A percentile compares a stretch with the other conserved stretches of the same genome.
These are phyloP conservation scores for Picea engelmannii DNA, from an alignment of 83 land plant genomes.

Conservation along the genomic window DNA sequence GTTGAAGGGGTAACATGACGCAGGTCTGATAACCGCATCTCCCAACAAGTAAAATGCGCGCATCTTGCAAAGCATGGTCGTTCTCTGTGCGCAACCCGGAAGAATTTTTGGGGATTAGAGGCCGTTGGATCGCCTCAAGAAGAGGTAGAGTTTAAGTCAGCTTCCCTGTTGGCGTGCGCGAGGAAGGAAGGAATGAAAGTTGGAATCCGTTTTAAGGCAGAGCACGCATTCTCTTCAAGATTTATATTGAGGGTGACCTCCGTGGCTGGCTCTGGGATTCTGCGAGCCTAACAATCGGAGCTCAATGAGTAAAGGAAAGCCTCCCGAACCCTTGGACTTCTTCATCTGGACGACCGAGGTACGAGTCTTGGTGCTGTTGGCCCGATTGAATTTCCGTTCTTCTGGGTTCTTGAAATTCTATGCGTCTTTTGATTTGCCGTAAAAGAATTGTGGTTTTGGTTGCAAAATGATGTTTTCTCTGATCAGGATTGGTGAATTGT, in stretches of 20 bases:
- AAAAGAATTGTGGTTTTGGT: background rate
- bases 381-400: background rate
- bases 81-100: background rate
- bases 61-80: background rate
- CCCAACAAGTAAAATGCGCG: background rate
- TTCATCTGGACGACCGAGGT: conserved; percentile 15
- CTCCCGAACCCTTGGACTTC: conserved; percentile 15
- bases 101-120: background rate
- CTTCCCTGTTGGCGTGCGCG: background rate
- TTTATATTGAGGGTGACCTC: background rate
- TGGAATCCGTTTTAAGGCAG: background rate
- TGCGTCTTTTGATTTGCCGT: background rate
- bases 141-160: background rate
- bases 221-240: background rate
- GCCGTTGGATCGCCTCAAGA: background rate
- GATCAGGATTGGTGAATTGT: too few species aligned
- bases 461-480: background rate
- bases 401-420: background rate
- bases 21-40: background rate
- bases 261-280: background rate
- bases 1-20: background rate
- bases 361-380: background rate
- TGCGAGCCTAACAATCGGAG: background rate
- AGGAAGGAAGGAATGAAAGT: background rate
- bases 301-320: conserved; percentile 8